Percentiles rank a stretch among this genome's conserved stretches.
Evolutionary conservation across 305 asterid species (phyloP).

Genomic region (Vinca major): DNA sequence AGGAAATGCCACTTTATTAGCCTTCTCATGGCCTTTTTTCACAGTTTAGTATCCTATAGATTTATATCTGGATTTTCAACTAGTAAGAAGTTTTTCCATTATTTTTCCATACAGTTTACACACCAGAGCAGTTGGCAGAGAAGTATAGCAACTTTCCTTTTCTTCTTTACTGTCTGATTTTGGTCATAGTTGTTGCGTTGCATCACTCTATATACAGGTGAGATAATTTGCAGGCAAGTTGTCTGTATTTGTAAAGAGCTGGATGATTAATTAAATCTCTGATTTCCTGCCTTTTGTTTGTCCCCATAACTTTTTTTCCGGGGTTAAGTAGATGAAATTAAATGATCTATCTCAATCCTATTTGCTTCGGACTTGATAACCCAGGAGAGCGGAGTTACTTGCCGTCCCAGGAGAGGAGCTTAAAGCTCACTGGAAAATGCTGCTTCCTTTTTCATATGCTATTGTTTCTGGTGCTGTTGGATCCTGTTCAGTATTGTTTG

Average conservation of each 20-base stretch:
- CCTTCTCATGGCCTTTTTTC: background rate
- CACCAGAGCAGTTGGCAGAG: conserved; percentile 90
- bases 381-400: conserved; percentile 72
- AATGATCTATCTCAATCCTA: background rate
- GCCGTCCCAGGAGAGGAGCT: conserved; percentile 54
- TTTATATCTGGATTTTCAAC: background rate
- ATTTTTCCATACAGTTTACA: conserved; percentile 51
- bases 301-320: background rate
- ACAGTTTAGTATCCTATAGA: background rate
- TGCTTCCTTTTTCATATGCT: conserved; percentile 90
- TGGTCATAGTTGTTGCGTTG: conserved; percentile 59
- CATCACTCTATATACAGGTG: conserved; percentile 77
- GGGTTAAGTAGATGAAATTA: background rate
- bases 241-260: conserved; percentile 5
- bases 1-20: background rate
- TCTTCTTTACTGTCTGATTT: conserved; percentile 73
- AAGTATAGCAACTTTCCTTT: conserved; percentile 71
- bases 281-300: background rate
- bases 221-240: conserved; percentile 12
- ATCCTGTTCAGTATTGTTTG: conserved; percentile 88
- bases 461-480: conserved; percentile 96
- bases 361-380: conserved; percentile 19
- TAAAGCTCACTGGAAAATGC: conserved; percentile 77
- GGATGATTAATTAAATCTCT: background rate
- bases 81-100: background rate